phyloP scores from a whole-genome alignment of 805 yeast species.

The Kodamaea hsintzibuensis region DNA sequence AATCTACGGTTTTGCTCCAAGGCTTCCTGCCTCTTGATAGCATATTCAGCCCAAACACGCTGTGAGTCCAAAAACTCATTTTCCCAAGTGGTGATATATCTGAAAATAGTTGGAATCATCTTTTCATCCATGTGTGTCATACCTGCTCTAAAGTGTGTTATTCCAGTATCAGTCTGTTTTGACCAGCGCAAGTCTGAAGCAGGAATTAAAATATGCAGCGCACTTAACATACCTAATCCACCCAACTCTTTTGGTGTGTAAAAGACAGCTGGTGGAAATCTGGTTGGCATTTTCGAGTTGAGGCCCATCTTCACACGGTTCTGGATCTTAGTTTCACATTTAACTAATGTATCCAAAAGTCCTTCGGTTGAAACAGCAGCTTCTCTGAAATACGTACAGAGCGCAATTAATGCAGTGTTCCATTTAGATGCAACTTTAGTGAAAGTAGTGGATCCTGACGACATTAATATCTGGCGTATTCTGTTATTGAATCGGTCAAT shows the following conservation, averaged over 20 bases:
- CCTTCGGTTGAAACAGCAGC: constrained; percentile 84
- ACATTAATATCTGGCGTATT: constrained; percentile 87
- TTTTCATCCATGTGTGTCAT: constrained; percentile 81
- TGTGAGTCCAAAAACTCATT: constrained; percentile 92
- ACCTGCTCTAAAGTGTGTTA: constrained; percentile 92
- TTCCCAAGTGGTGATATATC: constrained; percentile 96
- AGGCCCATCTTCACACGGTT: constrained; percentile 92
- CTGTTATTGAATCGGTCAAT: constrained; percentile 79
- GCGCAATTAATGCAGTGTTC: constrained; percentile 87
- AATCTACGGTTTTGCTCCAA: constrained; percentile 79
- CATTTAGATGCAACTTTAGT: constrained; percentile 93
- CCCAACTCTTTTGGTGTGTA: constrained; percentile 97
- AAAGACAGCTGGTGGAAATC: constrained; percentile 98
- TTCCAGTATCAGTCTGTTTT: constrained; percentile 89
- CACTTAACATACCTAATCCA: constrained; percentile 96
- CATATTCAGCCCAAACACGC: constrained; percentile 97
- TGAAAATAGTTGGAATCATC: constrained; percentile 87
- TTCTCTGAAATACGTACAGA: constrained; percentile 89
- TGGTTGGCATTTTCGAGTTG: constrained; percentile 96
- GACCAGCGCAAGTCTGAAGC: constrained; percentile 92
- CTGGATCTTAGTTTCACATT: constrained; percentile 90
- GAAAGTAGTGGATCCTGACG: constrained; percentile 94
- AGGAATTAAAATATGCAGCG: constrained; percentile 93
- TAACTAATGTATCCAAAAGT: constrained; percentile 78
- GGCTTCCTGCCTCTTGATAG: constrained; percentile 86